Conservation (phyloP, 768 basidiomycete genomes). For the Boletus reticulatus region DNA sequence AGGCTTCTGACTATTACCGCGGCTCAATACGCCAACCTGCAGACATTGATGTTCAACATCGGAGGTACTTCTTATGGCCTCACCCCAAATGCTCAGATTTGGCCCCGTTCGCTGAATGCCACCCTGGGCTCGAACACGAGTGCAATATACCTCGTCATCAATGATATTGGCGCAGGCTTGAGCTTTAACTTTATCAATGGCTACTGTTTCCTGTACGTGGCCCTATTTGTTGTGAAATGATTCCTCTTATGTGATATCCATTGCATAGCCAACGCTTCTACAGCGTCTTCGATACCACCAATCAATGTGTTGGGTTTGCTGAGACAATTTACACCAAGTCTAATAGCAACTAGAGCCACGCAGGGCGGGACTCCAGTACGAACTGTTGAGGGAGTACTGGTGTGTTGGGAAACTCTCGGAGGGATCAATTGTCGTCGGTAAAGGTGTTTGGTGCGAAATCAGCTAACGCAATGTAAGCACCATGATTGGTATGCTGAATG, state of each 20-base stretch:
- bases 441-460: too few relatives aligned
- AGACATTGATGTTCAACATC: neutral
- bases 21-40: neutral
- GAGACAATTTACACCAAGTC: constrained; percentile 27
- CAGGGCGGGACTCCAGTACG: too few relatives aligned
- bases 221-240: too few relatives aligned
- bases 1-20: neutral
- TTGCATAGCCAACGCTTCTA: too few relatives aligned
- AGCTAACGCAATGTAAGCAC: constrained; percentile 24
- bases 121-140: neutral
- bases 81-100: neutral
- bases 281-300: neutral
- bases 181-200: neutral
- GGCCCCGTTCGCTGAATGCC: neutral
- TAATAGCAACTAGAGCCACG: neutral
- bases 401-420: too few relatives aligned
- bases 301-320: constrained; percentile 39
- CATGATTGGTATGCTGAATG: too few relatives aligned
- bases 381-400: too few relatives aligned
- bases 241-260: too few relatives aligned
- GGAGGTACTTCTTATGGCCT: neutral
- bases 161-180: neutral
- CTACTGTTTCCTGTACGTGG: neutral
- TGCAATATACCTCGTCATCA: neutral
- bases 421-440: too few relatives aligned